phyloP scores from a whole-genome alignment of 1,139 yeast genomes.

The Suhomyces chickasaworum region DNA sequence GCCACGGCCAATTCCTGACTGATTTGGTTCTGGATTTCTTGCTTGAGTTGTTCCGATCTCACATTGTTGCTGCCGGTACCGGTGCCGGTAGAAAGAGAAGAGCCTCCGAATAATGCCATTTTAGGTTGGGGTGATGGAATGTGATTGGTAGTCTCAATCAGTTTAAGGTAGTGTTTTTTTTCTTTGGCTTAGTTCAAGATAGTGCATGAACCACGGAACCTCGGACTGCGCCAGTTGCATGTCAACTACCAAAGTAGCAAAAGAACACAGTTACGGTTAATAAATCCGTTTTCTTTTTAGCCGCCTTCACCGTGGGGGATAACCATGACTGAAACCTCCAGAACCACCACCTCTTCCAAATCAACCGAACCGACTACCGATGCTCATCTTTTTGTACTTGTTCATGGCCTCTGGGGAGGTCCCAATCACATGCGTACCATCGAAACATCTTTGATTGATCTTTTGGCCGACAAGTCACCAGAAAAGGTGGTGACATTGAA shows the following conservation, averaged over 20 bases:
- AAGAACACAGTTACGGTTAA: background rate
- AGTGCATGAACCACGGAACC: background rate
- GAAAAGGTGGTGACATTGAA: constrained; percentile 57
- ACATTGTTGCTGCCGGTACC: constrained; percentile 19
- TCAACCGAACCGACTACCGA: constrained; percentile 1
- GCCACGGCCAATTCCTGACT: constrained; percentile 84
- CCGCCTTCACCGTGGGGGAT: background rate
- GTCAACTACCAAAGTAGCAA: background rate
- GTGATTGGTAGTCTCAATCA: background rate
- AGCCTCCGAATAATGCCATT: constrained; percentile 39
- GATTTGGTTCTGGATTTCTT: constrained; percentile 70
- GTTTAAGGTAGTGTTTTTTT: background rate
- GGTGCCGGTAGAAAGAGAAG: constrained; percentile 23
- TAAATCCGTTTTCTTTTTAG: background rate
- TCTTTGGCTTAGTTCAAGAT: background rate
- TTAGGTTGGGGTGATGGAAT: too few species aligned
- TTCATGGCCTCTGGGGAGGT: constrained; percentile 90
- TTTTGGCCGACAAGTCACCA: constrained; percentile 33
- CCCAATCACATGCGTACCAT: constrained; percentile 70
- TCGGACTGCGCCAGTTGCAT: background rate
- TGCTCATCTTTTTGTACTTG: constrained; percentile 73
- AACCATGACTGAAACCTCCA: background rate
- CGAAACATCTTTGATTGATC: constrained; percentile 51
- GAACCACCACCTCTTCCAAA: background rate
- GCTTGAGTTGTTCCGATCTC: constrained; percentile 42